phyloP scores from a whole-genome alignment of 177 flowering plant genomes.

The Vitis hybrid region DNA sequence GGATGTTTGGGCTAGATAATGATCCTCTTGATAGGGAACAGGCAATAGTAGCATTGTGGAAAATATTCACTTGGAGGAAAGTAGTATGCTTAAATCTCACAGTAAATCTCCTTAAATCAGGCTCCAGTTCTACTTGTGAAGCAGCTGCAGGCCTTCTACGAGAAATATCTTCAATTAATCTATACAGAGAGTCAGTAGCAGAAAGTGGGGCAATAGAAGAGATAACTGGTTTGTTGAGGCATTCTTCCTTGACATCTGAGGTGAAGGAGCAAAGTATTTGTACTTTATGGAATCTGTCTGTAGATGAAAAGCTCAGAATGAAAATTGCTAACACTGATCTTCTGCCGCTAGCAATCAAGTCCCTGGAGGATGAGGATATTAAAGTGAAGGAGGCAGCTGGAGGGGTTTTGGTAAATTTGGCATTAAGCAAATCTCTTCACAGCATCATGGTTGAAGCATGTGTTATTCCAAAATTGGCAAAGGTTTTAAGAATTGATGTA shows the following conservation, averaged over 20 bases:
- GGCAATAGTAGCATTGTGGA: slow-evolving; percentile 76
- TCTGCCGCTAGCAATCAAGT: slow-evolving; percentile 57
- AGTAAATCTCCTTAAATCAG: slow-evolving; percentile 68
- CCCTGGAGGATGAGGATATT: slow-evolving; percentile 62
- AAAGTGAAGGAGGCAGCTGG: slow-evolving; percentile 80
- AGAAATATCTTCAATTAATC: slow-evolving; percentile 54
- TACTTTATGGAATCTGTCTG: slow-evolving; percentile 83
- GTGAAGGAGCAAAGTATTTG: slow-evolving; percentile 82
- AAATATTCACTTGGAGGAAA: slow-evolving; percentile 78
- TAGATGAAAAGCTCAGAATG: slow-evolving; percentile 58
- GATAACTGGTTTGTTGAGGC: slow-evolving; percentile 57
- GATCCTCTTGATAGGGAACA: slow-evolving; percentile 83
- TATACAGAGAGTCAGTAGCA: slow-evolving; percentile 60
- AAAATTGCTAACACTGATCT: slow-evolving; percentile 59
- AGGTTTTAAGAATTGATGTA: slow-evolving; percentile 36
- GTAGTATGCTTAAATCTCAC: slow-evolving; percentile 58
- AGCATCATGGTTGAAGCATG: slow-evolving; percentile 76
- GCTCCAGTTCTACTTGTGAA: slow-evolving; percentile 63
- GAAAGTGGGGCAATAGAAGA: slow-evolving; percentile 87
- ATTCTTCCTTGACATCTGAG: slow-evolving; percentile 52
- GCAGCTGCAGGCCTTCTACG: slow-evolving; percentile 89
- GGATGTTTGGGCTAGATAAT: slow-evolving; percentile 85
- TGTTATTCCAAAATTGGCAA: slow-evolving; percentile 78
- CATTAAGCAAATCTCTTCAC: slow-evolving; percentile 60
- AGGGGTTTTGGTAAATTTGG: slow-evolving; percentile 77